Evolutionary conservation across 1,284 basidiomycete species (phyloP).

Genomic region (Exobasidium rhododendri): DNA sequence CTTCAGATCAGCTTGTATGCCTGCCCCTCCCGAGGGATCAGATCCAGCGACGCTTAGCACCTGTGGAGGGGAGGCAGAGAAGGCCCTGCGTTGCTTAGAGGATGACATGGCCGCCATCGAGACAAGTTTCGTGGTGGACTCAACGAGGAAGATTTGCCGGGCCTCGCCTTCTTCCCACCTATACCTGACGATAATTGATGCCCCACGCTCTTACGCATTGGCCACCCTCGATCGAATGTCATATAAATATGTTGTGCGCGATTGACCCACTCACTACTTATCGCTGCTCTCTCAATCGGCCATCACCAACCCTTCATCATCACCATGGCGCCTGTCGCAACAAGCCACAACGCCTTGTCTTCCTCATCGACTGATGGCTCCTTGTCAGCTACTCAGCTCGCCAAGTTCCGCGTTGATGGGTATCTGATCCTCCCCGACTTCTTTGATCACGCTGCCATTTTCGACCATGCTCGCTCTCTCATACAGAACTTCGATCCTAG

Average conservation of each 20-base stretch:
- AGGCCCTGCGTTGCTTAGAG: not conserved
- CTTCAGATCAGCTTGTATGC: slow-evolving; percentile 80
- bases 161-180: too few species aligned
- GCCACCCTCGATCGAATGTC: not conserved
- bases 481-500: slow-evolving; percentile 71
- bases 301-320: too few species aligned
- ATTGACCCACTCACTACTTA: too few species aligned
- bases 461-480: slow-evolving; percentile 66
- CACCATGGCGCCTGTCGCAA: not conserved
- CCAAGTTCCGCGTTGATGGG: slow-evolving; percentile 55
- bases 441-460: slow-evolving; percentile 66
- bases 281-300: too few species aligned
- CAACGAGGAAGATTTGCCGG: too few species aligned
- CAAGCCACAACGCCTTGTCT: not conserved
- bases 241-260: too few species aligned
- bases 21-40: slow-evolving; percentile 83
- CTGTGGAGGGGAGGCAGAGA: slow-evolving; percentile 40
- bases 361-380: slow-evolving; percentile 8
- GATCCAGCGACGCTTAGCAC: slow-evolving; percentile 78
- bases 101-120: too few species aligned
- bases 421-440: slow-evolving; percentile 78
- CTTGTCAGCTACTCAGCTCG: slow-evolving; percentile 28
- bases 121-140: too few species aligned
- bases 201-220: too few species aligned
- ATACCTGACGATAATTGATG: too few species aligned